These are phyloP conservation scores for Litchi chinensis DNA, from an alignment of 345 rosid species.

Conservation along the genomic window DNA sequence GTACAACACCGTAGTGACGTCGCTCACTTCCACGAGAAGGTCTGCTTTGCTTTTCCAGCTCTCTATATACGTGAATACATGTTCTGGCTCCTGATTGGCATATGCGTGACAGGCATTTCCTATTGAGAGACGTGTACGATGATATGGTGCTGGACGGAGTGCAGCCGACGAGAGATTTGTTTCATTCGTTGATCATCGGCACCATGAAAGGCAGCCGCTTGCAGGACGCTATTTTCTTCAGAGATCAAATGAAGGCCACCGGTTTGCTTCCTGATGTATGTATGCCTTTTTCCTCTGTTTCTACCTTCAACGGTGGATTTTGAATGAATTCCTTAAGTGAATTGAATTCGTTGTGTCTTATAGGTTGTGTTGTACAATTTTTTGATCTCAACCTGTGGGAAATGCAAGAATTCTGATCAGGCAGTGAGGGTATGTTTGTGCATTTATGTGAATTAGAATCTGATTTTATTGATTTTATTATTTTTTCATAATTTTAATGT, in stretches of 20 bases:
- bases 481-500: neutral
- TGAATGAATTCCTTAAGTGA: neutral
- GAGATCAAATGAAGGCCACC: conserved; percentile 83
- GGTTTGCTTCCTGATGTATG: conserved; percentile 94
- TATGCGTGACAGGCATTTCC: conserved; percentile 40
- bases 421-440: conserved; percentile 58
- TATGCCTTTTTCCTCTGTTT: neutral
- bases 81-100: neutral
- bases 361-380: conserved; percentile 83
- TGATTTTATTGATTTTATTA: neutral
- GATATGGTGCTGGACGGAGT: conserved; percentile 96
- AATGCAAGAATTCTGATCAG: conserved; percentile 73
- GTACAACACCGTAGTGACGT: conserved; percentile 70
- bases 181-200: conserved; percentile 79
- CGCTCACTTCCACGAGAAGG: conserved; percentile 72
- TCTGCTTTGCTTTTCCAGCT: conserved; percentile 21
- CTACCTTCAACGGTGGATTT: neutral
- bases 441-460: conserved; percentile 1
- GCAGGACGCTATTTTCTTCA: conserved; percentile 81
- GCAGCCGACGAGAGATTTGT: conserved; percentile 75
- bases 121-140: conserved; percentile 84
- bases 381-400: conserved; percentile 87
- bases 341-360: neutral
- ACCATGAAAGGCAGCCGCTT: conserved; percentile 87
- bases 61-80: neutral